phyloP scores from a whole-genome alignment of 1,284 basidiomycete genomes.

The Ganoderma boninense region DNA sequence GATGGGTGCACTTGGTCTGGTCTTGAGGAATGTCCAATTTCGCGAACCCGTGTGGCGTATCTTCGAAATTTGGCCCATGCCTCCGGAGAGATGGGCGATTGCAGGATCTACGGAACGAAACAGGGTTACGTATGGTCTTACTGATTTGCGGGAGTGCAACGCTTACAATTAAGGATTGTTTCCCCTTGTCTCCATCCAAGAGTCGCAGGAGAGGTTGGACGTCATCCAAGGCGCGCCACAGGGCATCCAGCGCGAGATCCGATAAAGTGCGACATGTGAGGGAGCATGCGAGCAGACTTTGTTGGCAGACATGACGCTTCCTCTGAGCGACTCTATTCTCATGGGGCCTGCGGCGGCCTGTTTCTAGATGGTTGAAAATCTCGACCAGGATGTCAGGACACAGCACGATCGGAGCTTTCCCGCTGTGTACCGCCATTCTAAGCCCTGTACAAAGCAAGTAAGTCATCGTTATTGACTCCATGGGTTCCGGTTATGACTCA shows the following conservation, averaged over 20 bases:
- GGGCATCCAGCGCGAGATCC: background rate
- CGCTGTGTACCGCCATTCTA: background rate
- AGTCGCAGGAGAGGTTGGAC: background rate
- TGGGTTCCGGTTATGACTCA: background rate
- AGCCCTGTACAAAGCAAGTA: background rate
- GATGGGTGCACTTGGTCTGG: background rate
- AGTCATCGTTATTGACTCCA: background rate
- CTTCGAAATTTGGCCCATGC: background rate
- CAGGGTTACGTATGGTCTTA: background rate
- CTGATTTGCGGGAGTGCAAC: background rate
- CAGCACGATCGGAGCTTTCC: background rate
- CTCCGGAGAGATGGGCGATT: background rate
- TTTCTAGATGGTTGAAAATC: background rate
- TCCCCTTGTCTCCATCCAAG: background rate
- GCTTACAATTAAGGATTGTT: background rate
- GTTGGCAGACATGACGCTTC: background rate
- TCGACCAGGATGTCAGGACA: background rate
- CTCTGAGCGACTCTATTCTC: background rate
- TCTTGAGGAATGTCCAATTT: background rate
- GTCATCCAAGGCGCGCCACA: background rate
- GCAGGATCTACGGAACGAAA: background rate
- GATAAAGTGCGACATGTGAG: background rate
- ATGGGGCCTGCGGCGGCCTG: background rate
- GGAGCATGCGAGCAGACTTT: background rate
- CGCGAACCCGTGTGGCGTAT: background rate